phyloP scores from a whole-genome alignment of 2,329 filamentous ascomycete genomes.

The Neurospora sp. region DNA sequence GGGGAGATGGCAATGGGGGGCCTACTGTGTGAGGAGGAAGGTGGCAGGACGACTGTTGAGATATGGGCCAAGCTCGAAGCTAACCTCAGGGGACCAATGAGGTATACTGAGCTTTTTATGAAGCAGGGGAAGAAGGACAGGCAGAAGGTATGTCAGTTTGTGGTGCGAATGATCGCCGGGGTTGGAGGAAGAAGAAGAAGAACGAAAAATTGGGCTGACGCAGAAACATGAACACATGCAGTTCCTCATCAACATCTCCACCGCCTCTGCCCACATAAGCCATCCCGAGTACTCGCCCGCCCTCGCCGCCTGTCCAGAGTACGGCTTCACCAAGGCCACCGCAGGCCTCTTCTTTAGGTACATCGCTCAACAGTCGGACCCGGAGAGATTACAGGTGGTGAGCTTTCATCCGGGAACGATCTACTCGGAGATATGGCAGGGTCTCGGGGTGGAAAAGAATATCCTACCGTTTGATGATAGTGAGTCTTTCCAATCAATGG shows the following conservation, averaged over 20 bases:
- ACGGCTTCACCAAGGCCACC: constrained; percentile 30
- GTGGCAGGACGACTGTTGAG: not conserved
- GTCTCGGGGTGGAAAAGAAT: constrained; percentile 16
- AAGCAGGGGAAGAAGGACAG: constrained; percentile 18
- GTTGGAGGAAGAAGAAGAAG: not conserved
- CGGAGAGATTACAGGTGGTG: constrained; percentile 28
- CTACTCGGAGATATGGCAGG: constrained; percentile 21
- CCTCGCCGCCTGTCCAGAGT: constrained; percentile 17
- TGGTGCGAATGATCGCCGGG: not conserved
- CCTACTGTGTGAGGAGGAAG: not conserved
- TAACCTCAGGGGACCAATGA: constrained; percentile 23
- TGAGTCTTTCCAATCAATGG: constrained; percentile 9
- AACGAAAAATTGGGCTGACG: not conserved
- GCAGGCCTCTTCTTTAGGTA: constrained; percentile 27
- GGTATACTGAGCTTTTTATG: constrained; percentile 25
- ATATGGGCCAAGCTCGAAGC: constrained; percentile 20
- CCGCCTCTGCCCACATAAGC: constrained; percentile 19
- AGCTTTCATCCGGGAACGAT: constrained; percentile 31
- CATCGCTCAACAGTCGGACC: constrained; percentile 26
- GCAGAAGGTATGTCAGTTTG: constrained; percentile 11
- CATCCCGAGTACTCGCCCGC: constrained; percentile 13
- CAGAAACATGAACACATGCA: constrained; percentile 2
- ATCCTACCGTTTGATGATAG: constrained; percentile 21
- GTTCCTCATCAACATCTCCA: constrained; percentile 25
- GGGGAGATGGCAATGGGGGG: not conserved